Conservation (phyloP, 73 alveolate species). For the Halteria grandinella region DNA sequence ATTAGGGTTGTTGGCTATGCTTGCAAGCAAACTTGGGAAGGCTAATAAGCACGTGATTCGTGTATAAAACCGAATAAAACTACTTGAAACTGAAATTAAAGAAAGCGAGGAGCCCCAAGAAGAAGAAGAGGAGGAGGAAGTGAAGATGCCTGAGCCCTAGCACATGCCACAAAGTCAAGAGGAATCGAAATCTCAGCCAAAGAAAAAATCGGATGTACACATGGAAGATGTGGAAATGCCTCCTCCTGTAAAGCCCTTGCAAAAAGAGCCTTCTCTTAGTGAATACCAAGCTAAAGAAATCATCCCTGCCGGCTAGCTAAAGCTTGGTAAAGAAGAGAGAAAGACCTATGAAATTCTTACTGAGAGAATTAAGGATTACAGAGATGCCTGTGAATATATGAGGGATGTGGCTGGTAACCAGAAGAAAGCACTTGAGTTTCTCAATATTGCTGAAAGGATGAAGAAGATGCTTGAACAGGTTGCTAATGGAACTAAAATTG, state of each 20-base stretch:
- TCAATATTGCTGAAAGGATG: slow-evolving; percentile 22
- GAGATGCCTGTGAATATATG: slow-evolving; percentile 27
- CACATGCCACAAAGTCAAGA: not conserved
- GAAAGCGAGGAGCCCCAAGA: slow-evolving; percentile 28
- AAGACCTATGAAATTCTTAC: slow-evolving; percentile 12
- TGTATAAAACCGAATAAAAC: slow-evolving; percentile 22
- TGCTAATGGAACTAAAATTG: slow-evolving; percentile 28
- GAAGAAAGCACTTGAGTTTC: slow-evolving; percentile 19
- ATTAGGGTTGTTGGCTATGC: not conserved
- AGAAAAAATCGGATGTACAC: not conserved
- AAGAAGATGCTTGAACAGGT: not conserved
- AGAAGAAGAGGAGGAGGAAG: slow-evolving; percentile 42
- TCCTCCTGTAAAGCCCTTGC: not conserved
- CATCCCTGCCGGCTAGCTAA: not conserved
- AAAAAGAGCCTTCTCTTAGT: not conserved
- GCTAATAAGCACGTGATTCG: slow-evolving; percentile 6
- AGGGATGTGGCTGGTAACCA: slow-evolving; percentile 24
- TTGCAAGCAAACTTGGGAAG: not conserved
- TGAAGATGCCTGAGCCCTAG: not conserved
- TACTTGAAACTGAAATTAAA: slow-evolving; percentile 12
- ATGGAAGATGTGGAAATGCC: not conserved
- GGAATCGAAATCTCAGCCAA: not conserved
- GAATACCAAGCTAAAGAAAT: slow-evolving; percentile 1
- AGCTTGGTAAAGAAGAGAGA: slow-evolving; percentile 10
- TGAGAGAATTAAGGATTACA: slow-evolving; percentile 43